These are phyloP conservation scores for Saturnispora saitoi DNA, from an alignment of 805 yeast species.

Conservation along the genomic window DNA sequence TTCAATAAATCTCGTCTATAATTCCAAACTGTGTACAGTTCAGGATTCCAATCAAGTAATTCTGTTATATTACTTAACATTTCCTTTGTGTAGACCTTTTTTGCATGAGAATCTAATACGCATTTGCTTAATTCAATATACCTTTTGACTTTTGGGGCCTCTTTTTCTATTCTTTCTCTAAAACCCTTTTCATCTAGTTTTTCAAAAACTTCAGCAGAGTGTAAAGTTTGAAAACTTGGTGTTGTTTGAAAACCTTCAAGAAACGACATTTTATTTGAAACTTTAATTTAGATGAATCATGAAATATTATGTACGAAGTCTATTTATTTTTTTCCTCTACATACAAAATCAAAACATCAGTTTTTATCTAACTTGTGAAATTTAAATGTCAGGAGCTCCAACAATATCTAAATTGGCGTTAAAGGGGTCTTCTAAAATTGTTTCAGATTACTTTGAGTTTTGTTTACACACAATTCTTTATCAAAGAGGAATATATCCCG, in stretches of 20 bases:
- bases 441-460: conserved; percentile 78
- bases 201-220: conserved; percentile 55
- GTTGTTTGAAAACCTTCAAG: conserved; percentile 14
- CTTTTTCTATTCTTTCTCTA: conserved; percentile 44
- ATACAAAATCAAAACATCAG: too few relatives aligned
- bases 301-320: too few relatives aligned
- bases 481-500: conserved; percentile 85
- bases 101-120: conserved; percentile 33
- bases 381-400: conserved; percentile 18
- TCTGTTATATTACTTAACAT: conserved; percentile 47
- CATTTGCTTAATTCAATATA: conserved; percentile 41
- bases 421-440: conserved; percentile 70
- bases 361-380: too few relatives aligned
- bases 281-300: neutral
- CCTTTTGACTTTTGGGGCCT: conserved; percentile 47
- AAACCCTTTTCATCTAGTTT: conserved; percentile 48
- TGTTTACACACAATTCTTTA: conserved; percentile 74
- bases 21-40: conserved; percentile 86
- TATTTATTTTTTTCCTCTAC: neutral
- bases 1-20: conserved; percentile 65
- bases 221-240: conserved; percentile 32
- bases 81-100: conserved; percentile 26
- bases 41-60: conserved; percentile 66
- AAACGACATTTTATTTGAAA: conserved; percentile 11
- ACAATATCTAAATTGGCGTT: conserved; percentile 46